Percentiles rank a stretch among this genome's conserved stretches.
phyloP scores from a whole-genome alignment of 2,329 filamentous ascomycete genomes.

The Calonectria naviculata region DNA sequence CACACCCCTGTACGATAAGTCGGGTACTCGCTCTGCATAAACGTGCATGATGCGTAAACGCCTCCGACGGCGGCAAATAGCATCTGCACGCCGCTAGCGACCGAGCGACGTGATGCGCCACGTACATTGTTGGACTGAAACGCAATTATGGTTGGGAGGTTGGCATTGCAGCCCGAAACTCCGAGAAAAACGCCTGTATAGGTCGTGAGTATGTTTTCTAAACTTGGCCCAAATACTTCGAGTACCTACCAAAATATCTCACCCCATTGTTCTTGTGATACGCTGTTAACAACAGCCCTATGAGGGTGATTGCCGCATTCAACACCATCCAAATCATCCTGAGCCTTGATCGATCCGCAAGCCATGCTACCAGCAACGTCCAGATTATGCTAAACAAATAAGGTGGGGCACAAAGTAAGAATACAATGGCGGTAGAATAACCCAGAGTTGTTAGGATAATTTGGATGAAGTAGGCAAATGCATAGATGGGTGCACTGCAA shows the following conservation, averaged over 20 bases:
- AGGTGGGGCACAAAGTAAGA: slow-evolving; percentile 50
- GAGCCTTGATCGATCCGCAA: slow-evolving; percentile 44
- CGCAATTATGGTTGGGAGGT: slow-evolving; percentile 28
- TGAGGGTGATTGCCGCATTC: slow-evolving; percentile 29
- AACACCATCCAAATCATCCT: slow-evolving; percentile 42
- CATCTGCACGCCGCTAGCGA: slow-evolving; percentile 45
- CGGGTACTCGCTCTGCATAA: slow-evolving; percentile 44
- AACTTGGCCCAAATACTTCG: background rate
- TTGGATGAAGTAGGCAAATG: slow-evolving; percentile 71
- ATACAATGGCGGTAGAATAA: slow-evolving; percentile 39
- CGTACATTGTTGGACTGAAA: slow-evolving; percentile 46
- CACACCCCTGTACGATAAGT: slow-evolving; percentile 42
- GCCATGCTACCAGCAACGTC: slow-evolving; percentile 45
- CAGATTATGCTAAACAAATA: slow-evolving; percentile 46
- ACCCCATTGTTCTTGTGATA: slow-evolving; percentile 38
- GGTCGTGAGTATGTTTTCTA: background rate
- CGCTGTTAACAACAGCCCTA: slow-evolving; percentile 21
- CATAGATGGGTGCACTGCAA: slow-evolving; percentile 68
- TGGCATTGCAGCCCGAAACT: slow-evolving; percentile 25
- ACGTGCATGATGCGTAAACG: slow-evolving; percentile 44
- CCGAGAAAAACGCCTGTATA: slow-evolving; percentile 26
- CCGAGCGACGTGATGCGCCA: slow-evolving; percentile 39
- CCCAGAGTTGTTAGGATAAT: slow-evolving; percentile 61
- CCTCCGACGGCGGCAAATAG: slow-evolving; percentile 45
- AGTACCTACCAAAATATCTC: slow-evolving; percentile 40